phyloP scores from a whole-genome alignment of 129 eudicot genomes.

The Chrysanthemum makinoi region DNA sequence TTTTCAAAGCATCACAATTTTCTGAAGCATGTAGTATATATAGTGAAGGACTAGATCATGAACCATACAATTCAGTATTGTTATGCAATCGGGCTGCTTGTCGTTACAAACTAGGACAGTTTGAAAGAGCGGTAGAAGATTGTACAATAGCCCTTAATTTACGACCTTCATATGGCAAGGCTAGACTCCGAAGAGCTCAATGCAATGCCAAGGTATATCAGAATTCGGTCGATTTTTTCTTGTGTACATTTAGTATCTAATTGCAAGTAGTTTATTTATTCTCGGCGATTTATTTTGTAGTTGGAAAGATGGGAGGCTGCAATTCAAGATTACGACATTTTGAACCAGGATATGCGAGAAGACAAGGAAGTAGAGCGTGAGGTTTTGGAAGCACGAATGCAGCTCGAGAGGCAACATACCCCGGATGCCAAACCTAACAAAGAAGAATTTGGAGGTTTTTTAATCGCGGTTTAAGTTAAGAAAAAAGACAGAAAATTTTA shows the following conservation, averaged over 20 bases:
- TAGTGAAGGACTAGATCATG: slow-evolving; percentile 66
- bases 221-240: background rate
- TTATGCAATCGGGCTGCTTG: slow-evolving; percentile 88
- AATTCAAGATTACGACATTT: slow-evolving; percentile 59
- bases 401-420: slow-evolving; percentile 41
- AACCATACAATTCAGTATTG: slow-evolving; percentile 61
- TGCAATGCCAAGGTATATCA: slow-evolving; percentile 55
- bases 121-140: slow-evolving; percentile 69
- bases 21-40: slow-evolving; percentile 54
- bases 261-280: background rate
- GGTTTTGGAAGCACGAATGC: slow-evolving; percentile 48
- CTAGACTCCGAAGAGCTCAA: slow-evolving; percentile 76
- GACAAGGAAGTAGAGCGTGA: slow-evolving; percentile 48
- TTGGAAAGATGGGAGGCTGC: slow-evolving; percentile 83
- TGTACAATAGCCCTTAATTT: slow-evolving; percentile 58
- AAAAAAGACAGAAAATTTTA: background rate
- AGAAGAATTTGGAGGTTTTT: slow-evolving; percentile 36
- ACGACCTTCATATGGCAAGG: slow-evolving; percentile 68
- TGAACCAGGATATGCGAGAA: slow-evolving; percentile 54
- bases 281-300: slow-evolving; percentile 22
- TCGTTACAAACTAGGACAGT: slow-evolving; percentile 59
- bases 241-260: background rate
- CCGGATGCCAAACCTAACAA: slow-evolving; percentile 28
- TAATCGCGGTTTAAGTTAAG: slow-evolving; percentile 31
- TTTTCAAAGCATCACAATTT: slow-evolving; percentile 51